These are phyloP conservation scores for Trichoderma oligosporum DNA, from an alignment of 2,329 filamentous ascomycete genomes.

Conservation along the genomic window DNA sequence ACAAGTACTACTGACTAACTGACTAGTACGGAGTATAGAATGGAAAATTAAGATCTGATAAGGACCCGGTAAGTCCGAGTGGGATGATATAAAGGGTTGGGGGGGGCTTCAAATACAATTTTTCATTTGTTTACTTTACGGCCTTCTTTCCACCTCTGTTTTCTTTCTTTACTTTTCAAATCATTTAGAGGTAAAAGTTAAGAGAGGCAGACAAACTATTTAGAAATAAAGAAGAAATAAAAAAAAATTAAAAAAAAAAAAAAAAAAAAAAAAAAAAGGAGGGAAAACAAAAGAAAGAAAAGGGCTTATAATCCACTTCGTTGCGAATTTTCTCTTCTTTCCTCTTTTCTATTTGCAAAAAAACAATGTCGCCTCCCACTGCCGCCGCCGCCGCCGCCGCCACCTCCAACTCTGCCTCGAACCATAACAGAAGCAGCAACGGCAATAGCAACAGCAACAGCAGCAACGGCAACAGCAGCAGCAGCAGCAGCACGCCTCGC, in stretches of 20 bases:
- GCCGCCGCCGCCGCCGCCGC: no score
- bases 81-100: not conserved
- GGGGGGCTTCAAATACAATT: no score
- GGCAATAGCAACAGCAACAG: slow-evolving; percentile 6
- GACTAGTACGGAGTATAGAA: no score
- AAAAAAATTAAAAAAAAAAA: no score
- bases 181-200: no score
- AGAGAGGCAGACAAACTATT: no score
- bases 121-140: no score
- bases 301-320: not conserved
- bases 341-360: slow-evolving; percentile 16
- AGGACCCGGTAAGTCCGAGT: slow-evolving; percentile 12
- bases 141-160: no score
- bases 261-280: not conserved
- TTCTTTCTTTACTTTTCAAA: not conserved
- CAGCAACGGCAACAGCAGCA: slow-evolving; percentile 17
- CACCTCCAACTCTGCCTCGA: no score
- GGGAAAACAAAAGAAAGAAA: not conserved
- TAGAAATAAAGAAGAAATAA: no score
- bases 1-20: no score
- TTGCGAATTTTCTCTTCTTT: not conserved
- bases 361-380: slow-evolving; percentile 16
- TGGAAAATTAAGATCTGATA: slow-evolving; percentile 9
- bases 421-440: no score
- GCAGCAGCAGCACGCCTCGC: slow-evolving; percentile 23